Evolutionary conservation across 1,139 yeast genomes (phyloP).

Genomic region (Spathaspora sp.): DNA sequence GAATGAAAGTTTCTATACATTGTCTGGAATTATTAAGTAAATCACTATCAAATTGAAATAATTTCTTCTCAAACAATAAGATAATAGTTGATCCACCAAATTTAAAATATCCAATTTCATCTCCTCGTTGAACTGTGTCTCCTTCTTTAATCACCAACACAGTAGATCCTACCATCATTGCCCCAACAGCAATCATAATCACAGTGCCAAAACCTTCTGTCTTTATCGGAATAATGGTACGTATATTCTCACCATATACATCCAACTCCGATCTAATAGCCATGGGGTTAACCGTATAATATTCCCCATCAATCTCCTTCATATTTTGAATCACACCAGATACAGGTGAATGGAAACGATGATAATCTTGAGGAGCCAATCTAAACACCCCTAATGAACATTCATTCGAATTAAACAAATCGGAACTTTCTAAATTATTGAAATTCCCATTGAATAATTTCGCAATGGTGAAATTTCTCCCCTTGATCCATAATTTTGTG

Average conservation of each 20-base stretch:
- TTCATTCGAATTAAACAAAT: slow-evolving; percentile 34
- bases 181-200: slow-evolving; percentile 83
- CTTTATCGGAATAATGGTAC: slow-evolving; percentile 75
- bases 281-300: slow-evolving; percentile 97
- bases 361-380: slow-evolving; percentile 96
- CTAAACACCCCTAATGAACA: slow-evolving; percentile 79
- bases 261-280: slow-evolving; percentile 86
- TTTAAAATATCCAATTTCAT: slow-evolving; percentile 90
- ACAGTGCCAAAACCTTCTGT: slow-evolving; percentile 75
- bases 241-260: slow-evolving; percentile 88
- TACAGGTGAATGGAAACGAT: slow-evolving; percentile 88
- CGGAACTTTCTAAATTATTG: slow-evolving; percentile 45
- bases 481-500: slow-evolving; percentile 86
- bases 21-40: slow-evolving; percentile 63
- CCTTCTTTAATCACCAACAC: slow-evolving; percentile 69
- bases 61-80: slow-evolving; percentile 42
- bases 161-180: slow-evolving; percentile 98
- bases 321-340: slow-evolving; percentile 70
- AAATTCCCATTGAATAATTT: slow-evolving; percentile 64
- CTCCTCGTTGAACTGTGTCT: slow-evolving; percentile 60
- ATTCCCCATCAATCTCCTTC: slow-evolving; percentile 76
- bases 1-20: slow-evolving; percentile 75
- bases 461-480: slow-evolving; percentile 67
- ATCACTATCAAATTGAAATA: slow-evolving; percentile 68
- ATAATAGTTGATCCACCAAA: slow-evolving; percentile 94